Conservation (phyloP, 257 asterid genomes). For the Ballota nigra region DNA sequence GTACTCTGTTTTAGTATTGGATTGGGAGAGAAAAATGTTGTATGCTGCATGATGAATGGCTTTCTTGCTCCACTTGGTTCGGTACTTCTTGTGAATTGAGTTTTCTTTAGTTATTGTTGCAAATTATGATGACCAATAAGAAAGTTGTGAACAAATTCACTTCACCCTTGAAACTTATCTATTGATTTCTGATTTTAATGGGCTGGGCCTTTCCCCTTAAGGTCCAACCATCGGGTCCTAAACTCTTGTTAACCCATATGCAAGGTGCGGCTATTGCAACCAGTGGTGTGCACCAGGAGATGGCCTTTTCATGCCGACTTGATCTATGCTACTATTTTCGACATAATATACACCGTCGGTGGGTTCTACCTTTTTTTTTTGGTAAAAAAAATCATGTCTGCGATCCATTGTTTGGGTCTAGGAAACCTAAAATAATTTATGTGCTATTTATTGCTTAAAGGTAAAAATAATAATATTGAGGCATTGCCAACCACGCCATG, state of each 20-base stretch:
- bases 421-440: background rate
- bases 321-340: background rate
- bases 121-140: background rate
- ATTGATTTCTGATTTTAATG: constrained; percentile 5
- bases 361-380: background rate
- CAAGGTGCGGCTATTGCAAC: constrained; percentile 1
- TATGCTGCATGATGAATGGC: background rate
- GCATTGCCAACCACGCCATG: background rate
- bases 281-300: background rate
- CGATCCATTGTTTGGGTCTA: background rate
- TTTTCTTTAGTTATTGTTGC: background rate
- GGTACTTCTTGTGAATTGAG: background rate
- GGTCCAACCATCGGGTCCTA: background rate
- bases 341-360: constrained; percentile 8
- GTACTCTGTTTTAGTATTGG: background rate
- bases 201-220: background rate
- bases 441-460: background rate
- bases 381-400: background rate
- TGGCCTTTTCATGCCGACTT: background rate
- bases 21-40: background rate
- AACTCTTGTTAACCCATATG: background rate
- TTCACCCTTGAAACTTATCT: constrained; percentile 1
- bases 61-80: background rate
- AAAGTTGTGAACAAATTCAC: background rate
- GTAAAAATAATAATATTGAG: background rate